These are phyloP conservation scores for Alternaria atra DNA, from an alignment of 2,329 filamentous ascomycete genomes.

Conservation along the genomic window DNA sequence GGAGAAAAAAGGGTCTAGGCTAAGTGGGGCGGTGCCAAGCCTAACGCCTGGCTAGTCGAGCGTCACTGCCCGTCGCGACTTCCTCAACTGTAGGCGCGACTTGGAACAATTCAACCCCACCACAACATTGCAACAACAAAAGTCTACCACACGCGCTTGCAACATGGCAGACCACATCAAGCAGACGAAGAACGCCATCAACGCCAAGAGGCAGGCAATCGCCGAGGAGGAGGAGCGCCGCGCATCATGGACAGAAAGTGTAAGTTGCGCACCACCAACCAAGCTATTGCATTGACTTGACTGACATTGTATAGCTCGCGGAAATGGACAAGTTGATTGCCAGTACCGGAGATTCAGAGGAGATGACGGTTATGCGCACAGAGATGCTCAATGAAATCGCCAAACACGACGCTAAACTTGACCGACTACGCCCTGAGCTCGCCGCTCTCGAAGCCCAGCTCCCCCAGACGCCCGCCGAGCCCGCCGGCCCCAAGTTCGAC, in stretches of 20 bases:
- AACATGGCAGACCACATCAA: conserved; percentile 38
- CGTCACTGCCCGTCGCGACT: conserved; percentile 24
- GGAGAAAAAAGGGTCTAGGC: conserved; percentile 18
- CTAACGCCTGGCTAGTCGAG: conserved; percentile 14
- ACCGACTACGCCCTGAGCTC: conserved; percentile 68
- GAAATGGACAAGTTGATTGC: conserved; percentile 81
- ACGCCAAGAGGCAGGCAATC: conserved; percentile 37
- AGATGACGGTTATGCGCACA: conserved; percentile 79
- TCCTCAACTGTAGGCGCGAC: conserved; percentile 16
- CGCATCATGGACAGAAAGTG: conserved; percentile 26
- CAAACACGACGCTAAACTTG: conserved; percentile 78
- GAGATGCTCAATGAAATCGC: conserved; percentile 85
- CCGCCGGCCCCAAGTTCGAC: conserved; percentile 70
- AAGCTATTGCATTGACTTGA: conserved; percentile 2
- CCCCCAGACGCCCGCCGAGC: conserved; percentile 48
- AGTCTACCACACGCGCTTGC: background rate
- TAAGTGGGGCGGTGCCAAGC: conserved; percentile 24
- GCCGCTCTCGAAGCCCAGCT: conserved; percentile 61
- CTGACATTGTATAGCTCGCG: conserved; percentile 12
- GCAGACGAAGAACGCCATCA: conserved; percentile 38
- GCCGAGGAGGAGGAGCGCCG: conserved; percentile 29
- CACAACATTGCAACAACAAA: conserved; percentile 9
- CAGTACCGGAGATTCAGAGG: conserved; percentile 81
- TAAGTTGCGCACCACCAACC: conserved; percentile 1
- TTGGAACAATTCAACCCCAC: background rate